Base-by-base conservation (phyloP, 371 early-diverging fungal species). In the Mucor mucedo region DNA sequence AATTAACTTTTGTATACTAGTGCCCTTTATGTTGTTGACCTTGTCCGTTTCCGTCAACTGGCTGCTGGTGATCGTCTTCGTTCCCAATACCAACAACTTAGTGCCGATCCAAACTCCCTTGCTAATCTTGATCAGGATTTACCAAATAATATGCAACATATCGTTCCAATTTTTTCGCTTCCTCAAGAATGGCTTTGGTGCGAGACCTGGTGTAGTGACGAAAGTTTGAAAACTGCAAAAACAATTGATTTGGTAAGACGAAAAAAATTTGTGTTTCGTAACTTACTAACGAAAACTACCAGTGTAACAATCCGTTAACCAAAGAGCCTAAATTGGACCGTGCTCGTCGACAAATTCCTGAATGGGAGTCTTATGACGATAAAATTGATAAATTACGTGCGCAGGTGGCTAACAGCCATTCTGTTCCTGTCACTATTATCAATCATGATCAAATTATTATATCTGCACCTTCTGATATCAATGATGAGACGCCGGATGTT, bases 181-280 rank as follows among this genome's bases (percentile, higher is more conserved):
- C 95, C 97, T 0, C 93, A 94, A 68, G 96, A 96, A 63, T 98
- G 98, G 98, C 79, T 94, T 27, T 94, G 94, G 93, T 98, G 98
- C 67, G 96, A 97, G 77, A 98, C 98, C 5, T 98, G 98, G 97
- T 98, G 98, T 72, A 87, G 91, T 38, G 95, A 96, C 64, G 89
- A 85, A 54, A 86, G 89, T 5, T 74, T 96, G 50, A 82, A 79
- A 38, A 87, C 60, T 14, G 98, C 98, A 3, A 96, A 95, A 77
- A 96, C 98, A 0, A 98, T 98, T 68, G 98, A 98, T 76, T 76
- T 98, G 84, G 92, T 91, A 85, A 80, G 33, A 30, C 30, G 14
- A 30, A 2, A 14, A 50, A 4, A 35, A 21, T 30, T 32, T 16
- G 8, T 33, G 7, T 21, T 47, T 45, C 7, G 9, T 13, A 14